A percentile compares a stretch with the other conserved stretches of the same genome.
Evolutionary conservation across 805 yeast genomes (phyloP).

Genomic region (Lipomyces yamadae): DNA sequence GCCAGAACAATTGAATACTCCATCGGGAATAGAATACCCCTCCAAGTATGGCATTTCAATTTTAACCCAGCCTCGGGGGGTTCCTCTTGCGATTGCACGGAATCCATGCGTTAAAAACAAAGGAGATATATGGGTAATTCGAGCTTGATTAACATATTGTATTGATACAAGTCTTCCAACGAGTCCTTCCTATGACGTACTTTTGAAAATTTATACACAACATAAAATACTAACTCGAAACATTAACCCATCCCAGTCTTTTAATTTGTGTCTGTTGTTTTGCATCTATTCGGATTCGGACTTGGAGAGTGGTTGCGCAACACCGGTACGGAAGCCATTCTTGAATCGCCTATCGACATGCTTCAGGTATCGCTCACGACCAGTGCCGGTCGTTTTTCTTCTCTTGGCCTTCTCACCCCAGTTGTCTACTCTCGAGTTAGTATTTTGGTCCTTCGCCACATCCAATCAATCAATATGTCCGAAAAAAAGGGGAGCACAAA

Average conservation of each 20-base stretch:
- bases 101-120: neutral
- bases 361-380: slow-evolving; percentile 98
- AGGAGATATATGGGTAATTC: neutral
- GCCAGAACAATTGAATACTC: no score
- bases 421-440: slow-evolving; percentile 59
- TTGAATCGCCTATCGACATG: slow-evolving; percentile 97
- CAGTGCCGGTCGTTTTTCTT: slow-evolving; percentile 99
- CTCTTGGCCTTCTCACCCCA: slow-evolving; percentile 99
- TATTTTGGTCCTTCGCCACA: neutral
- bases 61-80: no score
- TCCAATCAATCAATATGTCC: neutral
- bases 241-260: neutral
- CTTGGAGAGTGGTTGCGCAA: slow-evolving; percentile 51
- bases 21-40: no score
- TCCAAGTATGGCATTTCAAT: no score
- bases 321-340: slow-evolving; percentile 95
- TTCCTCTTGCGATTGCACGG: no score
- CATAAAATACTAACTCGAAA: slow-evolving; percentile 1
- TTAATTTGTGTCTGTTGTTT: neutral
- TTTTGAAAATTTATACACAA: neutral
- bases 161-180: slow-evolving; percentile 3
- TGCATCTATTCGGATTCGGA: slow-evolving; percentile 11
- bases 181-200: slow-evolving; percentile 3
- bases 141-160: neutral
- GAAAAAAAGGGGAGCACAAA: slow-evolving; percentile 46